Evolutionary conservation across 2,329 filamentous ascomycete genomes (phyloP), one percentile per base, ranked within the genome.

Genomic region (Botrytis cinerea): DNA sequence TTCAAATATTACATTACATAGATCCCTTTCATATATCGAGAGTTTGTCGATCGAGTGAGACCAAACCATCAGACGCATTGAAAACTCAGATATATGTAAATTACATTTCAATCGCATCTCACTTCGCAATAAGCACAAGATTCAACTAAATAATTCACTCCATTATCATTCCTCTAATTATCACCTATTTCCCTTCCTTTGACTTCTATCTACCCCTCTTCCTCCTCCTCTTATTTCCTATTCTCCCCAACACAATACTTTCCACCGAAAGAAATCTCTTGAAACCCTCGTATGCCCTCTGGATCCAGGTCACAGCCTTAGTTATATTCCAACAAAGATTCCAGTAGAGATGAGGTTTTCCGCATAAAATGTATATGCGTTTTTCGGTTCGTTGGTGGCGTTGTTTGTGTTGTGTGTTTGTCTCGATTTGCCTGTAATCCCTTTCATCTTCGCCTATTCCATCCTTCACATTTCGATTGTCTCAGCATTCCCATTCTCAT

Each of bases 281-380:
- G 40, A 68, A 68, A 68, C 5, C 46, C 64, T 54, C 64, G 48
- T 57, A 32, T 57, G 66, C 66, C 48, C 46, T 25, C 66, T 43
- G 48, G 54, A 57, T 57, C 66, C 66, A 57, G 66, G 66, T 68
- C 66, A 68, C 48, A 68, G 66, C 66, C 66, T 57, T 68, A 43
- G 20, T 18, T 40, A 2, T 57, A 4, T 68, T 54, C 16, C 25
- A 68, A 68, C 46, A 57, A 57, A 68, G 40, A 28, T 57, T 57
- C 48, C 48, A 68, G 66, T 43, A 54, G 35, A 57, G 66, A n/a
- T 68, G 28, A 68, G 66, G 48, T 10, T 68, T 57, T 20, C 48
- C 66, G 35, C 35, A 54, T 22, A 57, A 68, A 28, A 57, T 43
- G 66, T 43, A 57, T 43, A 25, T 57, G 48, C 48, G 66, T 57